Base-by-base conservation (phyloP, 495 filamentous ascomycete genomes). In the Geoglossum glabrum region DNA sequence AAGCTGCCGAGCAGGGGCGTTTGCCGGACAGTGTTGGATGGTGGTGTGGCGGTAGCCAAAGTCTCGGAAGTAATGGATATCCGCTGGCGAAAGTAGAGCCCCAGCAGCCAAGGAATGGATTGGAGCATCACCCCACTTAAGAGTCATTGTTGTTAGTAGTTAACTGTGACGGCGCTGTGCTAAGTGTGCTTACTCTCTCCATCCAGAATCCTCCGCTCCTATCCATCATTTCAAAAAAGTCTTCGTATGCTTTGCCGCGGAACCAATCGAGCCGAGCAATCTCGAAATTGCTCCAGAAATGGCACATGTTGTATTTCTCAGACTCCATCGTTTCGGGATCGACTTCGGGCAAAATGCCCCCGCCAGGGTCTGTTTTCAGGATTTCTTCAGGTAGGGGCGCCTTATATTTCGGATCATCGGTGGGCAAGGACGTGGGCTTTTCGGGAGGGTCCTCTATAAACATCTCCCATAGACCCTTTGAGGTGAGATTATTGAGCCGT, bases 251-350 rank as follows among this genome's bases (percentile, higher is more conserved):
- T 70, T 94, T 87, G 73, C 88, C 95, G 62, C 92, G 80, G 79
- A 96, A 96, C 76, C 87, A 99, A 73, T 86, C 84, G 56, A 99
- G 76, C 56, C 83, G 80, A 21, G 92, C 92, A 71, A 99, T 99
- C 71, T 99, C 92, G 59, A 99, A 99, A 68, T 99, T 99, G 74
- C 87, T 95, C 92, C 92, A 99, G 76, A 97, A 99, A 75, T 99
- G 92, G 71, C 92, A 99, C 92, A 99, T 99, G 74, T 99, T 99
- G 74, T 99, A 99, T 61, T 78, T 85, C 65, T 99, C 92, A 59
- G 87, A 86, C 66, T 96, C 93, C 92, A 99, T 99, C 19, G 83
- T 81, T 65, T 97, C 93, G 0, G 82, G 79, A 66, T 97, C 87
- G 47, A 95, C 81, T 50, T 95, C 86, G 36, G 84, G 82, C 17